Conservation (phyloP, 306 rosid species). For the Trifolium pratense region DNA sequence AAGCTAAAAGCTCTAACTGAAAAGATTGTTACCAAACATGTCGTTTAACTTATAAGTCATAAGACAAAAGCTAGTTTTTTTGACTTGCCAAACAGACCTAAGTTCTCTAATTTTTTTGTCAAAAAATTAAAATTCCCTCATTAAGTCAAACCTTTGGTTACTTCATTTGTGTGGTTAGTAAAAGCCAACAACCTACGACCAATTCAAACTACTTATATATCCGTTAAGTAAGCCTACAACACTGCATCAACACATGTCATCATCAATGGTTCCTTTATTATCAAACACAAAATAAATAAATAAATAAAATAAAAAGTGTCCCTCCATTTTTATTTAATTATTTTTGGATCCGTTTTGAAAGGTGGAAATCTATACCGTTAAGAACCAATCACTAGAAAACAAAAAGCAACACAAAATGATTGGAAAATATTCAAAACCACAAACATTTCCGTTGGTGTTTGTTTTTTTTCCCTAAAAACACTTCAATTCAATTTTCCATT, state of each 20-base stretch:
- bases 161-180: not conserved
- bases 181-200: not conserved
- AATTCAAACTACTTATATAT: not conserved
- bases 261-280: not conserved
- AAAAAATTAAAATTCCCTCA: too few species aligned
- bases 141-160: not conserved
- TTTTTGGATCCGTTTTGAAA: not conserved
- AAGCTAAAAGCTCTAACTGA: too few species aligned
- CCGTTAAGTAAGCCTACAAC: not conserved
- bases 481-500: not conserved
- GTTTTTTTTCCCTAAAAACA: not conserved
- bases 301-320: not conserved
- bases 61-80: too few species aligned
- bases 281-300: not conserved
- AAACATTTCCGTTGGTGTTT: slow-evolving; percentile 20
- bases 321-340: not conserved
- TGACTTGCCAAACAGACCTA: too few species aligned
- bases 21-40: too few species aligned
- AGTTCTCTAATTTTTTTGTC: too few species aligned
- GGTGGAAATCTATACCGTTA: slow-evolving; percentile 1
- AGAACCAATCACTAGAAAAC: not conserved
- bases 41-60: too few species aligned
- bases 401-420: not conserved
- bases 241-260: not conserved
- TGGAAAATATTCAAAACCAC: not conserved